phyloP scores from a whole-genome alignment of 495 filamentous ascomycete species.

The Jackrogersella multiformis region DNA sequence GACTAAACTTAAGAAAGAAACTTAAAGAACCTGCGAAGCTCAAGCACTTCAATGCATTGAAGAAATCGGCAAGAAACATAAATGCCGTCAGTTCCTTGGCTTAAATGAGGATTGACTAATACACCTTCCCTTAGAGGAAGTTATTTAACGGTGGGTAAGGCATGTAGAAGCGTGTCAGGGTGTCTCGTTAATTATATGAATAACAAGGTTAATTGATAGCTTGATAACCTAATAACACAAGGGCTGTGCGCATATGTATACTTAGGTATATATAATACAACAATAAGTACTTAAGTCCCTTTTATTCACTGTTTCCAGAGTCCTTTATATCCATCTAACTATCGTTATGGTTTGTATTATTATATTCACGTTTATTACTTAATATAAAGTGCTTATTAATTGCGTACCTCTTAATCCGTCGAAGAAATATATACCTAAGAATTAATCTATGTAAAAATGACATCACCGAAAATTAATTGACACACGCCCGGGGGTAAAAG shows the following conservation, averaged over 20 bases:
- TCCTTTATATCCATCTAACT: no score
- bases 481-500: constrained; percentile 31
- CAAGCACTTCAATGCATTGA: constrained; percentile 3
- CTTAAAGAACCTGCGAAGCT: no score
- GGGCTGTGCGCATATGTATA: constrained; percentile 16
- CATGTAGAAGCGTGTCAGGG: background rate
- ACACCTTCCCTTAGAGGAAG: constrained; percentile 39
- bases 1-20: no score
- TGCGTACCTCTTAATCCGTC: constrained; percentile 4
- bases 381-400: constrained; percentile 8
- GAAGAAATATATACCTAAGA: constrained; percentile 11
- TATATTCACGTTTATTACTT: no score
- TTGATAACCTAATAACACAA: constrained; percentile 15
- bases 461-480: constrained; percentile 18
- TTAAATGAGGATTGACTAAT: constrained; percentile 41
- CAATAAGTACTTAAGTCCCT: no score
- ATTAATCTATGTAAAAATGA: constrained; percentile 19
- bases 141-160: constrained; percentile 32
- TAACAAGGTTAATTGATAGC: background rate
- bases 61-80: constrained; percentile 10
- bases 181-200: constrained; percentile 20
- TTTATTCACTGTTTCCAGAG: no score
- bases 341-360: no score
- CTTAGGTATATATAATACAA: no score
- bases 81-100: constrained; percentile 23